Conservation (phyloP, 208 protist genomes). For the Leishmania guyanensis region DNA sequence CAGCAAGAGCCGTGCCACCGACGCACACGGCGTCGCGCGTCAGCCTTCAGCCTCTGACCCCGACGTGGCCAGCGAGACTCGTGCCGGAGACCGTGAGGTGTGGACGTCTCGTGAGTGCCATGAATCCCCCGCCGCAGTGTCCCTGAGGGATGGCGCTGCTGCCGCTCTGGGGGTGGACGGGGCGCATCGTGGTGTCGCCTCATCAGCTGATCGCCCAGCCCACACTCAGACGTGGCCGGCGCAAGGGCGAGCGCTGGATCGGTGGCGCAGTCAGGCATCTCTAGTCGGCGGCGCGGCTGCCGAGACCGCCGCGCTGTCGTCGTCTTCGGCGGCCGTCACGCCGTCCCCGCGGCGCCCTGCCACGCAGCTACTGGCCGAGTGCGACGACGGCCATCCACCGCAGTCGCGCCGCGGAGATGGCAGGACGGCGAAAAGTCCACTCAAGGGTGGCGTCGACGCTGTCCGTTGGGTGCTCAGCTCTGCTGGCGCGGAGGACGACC, state of each 20-base stretch:
- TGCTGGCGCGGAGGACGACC: background rate
- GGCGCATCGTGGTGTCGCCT: background rate
- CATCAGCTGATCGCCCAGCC: background rate
- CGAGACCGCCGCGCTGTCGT: background rate
- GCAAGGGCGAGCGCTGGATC: background rate
- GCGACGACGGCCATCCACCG: background rate
- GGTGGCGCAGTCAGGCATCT: constrained; percentile 5
- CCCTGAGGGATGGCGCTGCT: background rate
- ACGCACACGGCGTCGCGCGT: background rate
- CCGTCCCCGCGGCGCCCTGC: background rate
- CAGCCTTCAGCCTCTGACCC: background rate
- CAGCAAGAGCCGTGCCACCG: background rate
- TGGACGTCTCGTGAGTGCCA: background rate
- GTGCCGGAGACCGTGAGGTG: background rate
- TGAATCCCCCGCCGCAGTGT: background rate
- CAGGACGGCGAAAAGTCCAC: background rate
- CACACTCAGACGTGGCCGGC: background rate
- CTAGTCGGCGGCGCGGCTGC: background rate
- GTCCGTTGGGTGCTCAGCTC: constrained; percentile 23
- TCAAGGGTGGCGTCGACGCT: constrained; percentile 23
- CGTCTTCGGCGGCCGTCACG: background rate
- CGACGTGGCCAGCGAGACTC: background rate
- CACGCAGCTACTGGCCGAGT: background rate
- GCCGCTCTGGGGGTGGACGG: background rate
- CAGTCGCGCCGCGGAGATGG: background rate